Percentiles rank a stretch among this genome's conserved stretches.
Evolutionary conservation across 2,329 filamentous ascomycete species (phyloP).

Genomic region (Colletotrichum horii): DNA sequence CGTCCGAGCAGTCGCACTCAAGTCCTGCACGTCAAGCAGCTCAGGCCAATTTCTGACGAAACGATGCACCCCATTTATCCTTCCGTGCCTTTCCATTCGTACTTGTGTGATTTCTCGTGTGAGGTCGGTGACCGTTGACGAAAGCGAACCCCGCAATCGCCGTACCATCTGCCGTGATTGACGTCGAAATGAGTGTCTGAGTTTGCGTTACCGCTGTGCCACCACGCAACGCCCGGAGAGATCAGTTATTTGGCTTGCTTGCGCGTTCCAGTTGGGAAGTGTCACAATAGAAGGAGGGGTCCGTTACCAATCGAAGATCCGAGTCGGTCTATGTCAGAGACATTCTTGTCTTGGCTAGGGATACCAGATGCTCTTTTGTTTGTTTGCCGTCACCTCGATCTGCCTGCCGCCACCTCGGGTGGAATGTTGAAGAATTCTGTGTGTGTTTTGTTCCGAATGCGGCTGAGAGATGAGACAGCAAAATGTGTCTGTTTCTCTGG

Average conservation of each 20-base stretch:
- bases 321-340: background rate
- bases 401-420: background rate
- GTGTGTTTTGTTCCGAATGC: background rate
- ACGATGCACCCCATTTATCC: background rate
- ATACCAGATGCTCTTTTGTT: background rate
- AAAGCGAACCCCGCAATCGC: background rate
- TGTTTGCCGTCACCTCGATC: background rate
- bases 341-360: background rate
- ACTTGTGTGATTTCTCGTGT: background rate
- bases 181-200: background rate
- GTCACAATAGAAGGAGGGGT: background rate
- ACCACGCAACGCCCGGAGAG: background rate
- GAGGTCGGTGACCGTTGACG: background rate
- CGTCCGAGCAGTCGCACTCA: background rate
- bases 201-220: background rate
- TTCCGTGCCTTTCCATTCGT: background rate
- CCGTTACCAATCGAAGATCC: background rate
- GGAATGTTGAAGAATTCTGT: background rate
- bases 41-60: background rate
- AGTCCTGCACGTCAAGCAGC: background rate
- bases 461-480: background rate
- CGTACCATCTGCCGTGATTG: background rate
- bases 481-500: background rate
- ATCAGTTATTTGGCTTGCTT: background rate
- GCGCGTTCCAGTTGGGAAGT: background rate